Evolutionary conservation across 805 yeast species (phyloP).

Genomic region (Kazachstania taianensis): DNA sequence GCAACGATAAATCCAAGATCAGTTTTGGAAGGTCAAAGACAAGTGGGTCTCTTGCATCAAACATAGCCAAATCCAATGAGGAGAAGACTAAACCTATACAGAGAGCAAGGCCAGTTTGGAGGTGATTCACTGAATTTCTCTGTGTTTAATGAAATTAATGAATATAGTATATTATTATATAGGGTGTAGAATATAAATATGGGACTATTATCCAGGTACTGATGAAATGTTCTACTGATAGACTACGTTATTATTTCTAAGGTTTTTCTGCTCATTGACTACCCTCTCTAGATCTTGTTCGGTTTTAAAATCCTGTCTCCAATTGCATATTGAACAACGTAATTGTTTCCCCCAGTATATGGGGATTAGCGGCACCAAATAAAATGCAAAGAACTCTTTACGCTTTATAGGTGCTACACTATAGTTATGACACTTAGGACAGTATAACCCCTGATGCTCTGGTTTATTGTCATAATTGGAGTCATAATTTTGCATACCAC

Average conservation of each 20-base stretch:
- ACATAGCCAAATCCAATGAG: background rate
- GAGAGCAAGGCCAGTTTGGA: slow-evolving; percentile 11
- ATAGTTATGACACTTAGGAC: slow-evolving; percentile 51
- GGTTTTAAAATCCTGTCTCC: slow-evolving; percentile 32
- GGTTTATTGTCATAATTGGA: slow-evolving; percentile 23
- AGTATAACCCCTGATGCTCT: slow-evolving; percentile 27
- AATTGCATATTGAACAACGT: slow-evolving; percentile 43
- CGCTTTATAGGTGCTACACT: slow-evolving; percentile 44
- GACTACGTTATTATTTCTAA: slow-evolving; percentile 1
- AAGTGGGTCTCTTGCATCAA: slow-evolving; percentile 9
- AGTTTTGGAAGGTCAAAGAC: slow-evolving; percentile 12
- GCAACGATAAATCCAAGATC: slow-evolving; percentile 1
- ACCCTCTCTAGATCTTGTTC: slow-evolving; percentile 27
- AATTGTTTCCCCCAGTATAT: slow-evolving; percentile 42
- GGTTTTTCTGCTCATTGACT: slow-evolving; percentile 7
- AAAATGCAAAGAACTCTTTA: slow-evolving; percentile 42
- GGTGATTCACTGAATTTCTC: no score
- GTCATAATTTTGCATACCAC: slow-evolving; percentile 30
- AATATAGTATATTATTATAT: background rate
- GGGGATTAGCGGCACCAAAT: slow-evolving; percentile 47
- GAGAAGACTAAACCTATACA: background rate
- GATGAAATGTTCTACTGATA: background rate
- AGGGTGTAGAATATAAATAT: background rate
- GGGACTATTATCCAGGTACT: background rate
- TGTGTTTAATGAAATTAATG: no score